These are phyloP conservation scores for Heimioporus retisporus DNA, from an alignment of 1,284 basidiomycete genomes.

Conservation along the genomic window DNA sequence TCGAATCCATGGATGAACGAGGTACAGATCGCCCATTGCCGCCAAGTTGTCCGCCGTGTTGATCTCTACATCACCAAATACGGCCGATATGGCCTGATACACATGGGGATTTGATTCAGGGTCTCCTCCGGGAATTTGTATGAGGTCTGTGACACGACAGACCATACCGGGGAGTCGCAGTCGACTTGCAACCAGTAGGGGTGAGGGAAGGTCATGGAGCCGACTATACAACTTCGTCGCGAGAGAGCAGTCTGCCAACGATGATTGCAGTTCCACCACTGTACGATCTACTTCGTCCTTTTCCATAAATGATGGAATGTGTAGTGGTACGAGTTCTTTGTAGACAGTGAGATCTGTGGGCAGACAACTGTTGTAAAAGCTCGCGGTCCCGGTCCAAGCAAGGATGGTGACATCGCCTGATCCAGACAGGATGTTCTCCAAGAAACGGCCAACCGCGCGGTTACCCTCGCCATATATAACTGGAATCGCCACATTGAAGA, in stretches of 20 bases:
- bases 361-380: constrained; percentile 19
- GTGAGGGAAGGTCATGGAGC: constrained; percentile 8
- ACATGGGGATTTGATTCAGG: neutral
- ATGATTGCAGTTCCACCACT: neutral
- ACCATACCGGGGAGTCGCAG: constrained; percentile 16
- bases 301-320: constrained; percentile 11
- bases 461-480: constrained; percentile 9
- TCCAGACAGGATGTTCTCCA: constrained; percentile 17
- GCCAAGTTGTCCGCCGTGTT: constrained; percentile 9
- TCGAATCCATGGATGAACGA: constrained; percentile 23
- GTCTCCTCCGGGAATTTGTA: neutral
- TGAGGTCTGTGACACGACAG: constrained; percentile 7
- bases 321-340: neutral
- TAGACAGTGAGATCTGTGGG: constrained; percentile 19
- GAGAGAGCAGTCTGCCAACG: neutral
- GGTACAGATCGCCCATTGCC: neutral
- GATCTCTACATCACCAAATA: constrained; percentile 12
- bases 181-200: constrained; percentile 6
- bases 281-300: neutral
- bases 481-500: too few relatives aligned
- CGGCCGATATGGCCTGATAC: constrained; percentile 9
- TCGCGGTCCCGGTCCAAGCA: constrained; percentile 16
- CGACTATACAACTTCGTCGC: neutral
- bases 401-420: constrained; percentile 18
- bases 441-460: constrained; percentile 18